These are phyloP conservation scores for Phytophthora nicotianae DNA, from an alignment of 352 stramenopile genomes.

Conservation along the genomic window DNA sequence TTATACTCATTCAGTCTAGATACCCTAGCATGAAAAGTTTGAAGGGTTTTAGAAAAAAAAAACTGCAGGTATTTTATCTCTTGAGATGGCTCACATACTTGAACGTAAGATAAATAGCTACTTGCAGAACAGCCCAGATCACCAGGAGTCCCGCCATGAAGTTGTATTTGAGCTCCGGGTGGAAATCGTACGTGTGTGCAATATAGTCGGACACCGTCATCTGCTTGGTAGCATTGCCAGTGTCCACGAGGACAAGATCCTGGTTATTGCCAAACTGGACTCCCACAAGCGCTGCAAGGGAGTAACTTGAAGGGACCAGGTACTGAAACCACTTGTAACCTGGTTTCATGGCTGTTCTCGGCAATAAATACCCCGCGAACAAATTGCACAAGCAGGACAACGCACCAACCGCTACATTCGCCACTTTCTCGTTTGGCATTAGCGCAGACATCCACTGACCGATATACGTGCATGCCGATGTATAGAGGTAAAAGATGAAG, in stretches of 20 bases:
- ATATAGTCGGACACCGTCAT: slow-evolving; percentile 30
- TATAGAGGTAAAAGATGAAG: slow-evolving; percentile 66
- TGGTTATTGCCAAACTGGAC: slow-evolving; percentile 47
- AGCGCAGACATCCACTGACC: slow-evolving; percentile 79
- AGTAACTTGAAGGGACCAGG: slow-evolving; percentile 66
- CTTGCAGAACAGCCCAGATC: slow-evolving; percentile 55
- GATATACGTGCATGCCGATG: slow-evolving; percentile 63
- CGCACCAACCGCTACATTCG: slow-evolving; percentile 73
- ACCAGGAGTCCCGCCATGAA: slow-evolving; percentile 49
- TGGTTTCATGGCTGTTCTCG: slow-evolving; percentile 49
- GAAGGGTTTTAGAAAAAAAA: no score
- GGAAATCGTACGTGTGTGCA: slow-evolving; percentile 51
- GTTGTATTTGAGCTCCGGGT: slow-evolving; percentile 43
- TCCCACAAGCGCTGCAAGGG: slow-evolving; percentile 44
- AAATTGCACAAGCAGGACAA: slow-evolving; percentile 74
- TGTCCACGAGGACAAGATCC: slow-evolving; percentile 26
- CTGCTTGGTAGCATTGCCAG: slow-evolving; percentile 6
- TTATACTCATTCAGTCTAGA: no score
- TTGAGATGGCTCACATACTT: slow-evolving; percentile 74
- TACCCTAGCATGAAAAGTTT: no score
- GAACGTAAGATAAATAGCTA: slow-evolving; percentile 56
- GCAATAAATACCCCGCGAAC: slow-evolving; percentile 63
- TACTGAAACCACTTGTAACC: slow-evolving; percentile 81
- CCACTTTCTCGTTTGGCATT: slow-evolving; percentile 78
- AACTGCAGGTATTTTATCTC: slow-evolving; percentile 40